Evolutionary conservation across 495 filamentous ascomycete genomes (phyloP).

Genomic region (Neurospora sp.): DNA sequence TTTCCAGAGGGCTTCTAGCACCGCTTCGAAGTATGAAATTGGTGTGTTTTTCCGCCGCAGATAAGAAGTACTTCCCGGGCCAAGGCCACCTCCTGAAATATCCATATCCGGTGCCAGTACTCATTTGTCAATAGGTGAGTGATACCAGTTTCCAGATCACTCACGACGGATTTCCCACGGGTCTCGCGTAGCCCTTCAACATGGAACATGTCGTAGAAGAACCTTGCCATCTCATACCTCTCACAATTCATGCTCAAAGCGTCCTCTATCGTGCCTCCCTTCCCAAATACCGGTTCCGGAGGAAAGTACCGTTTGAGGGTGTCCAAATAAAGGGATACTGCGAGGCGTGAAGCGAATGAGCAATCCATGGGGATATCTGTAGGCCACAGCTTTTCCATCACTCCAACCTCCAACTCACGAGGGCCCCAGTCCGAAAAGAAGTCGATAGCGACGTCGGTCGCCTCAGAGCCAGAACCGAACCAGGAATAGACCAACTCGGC

Average conservation of each 20-base stretch:
- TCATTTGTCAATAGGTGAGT: background rate
- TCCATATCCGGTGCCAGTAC: background rate
- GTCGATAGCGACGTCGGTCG: background rate
- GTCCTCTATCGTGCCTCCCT: background rate
- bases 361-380: background rate
- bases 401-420: background rate
- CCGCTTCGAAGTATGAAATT: background rate
- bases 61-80: background rate
- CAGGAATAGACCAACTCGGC: background rate
- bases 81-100: background rate
- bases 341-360: background rate
- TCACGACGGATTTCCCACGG: background rate
- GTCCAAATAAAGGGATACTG: rapidly evolving
- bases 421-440: background rate
- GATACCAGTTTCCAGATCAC: background rate
- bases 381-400: background rate
- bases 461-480: background rate
- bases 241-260: background rate
- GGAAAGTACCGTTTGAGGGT: background rate
- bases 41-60: background rate
- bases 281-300: background rate
- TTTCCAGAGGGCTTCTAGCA: background rate
- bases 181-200: background rate
- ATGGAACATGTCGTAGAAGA: background rate
- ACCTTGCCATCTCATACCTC: background rate